A percentile compares a stretch with the other conserved stretches of the same genome.
These are phyloP conservation scores for Boletus eberwhitei DNA, from an alignment of 768 basidiomycete species.

Conservation along the genomic window DNA sequence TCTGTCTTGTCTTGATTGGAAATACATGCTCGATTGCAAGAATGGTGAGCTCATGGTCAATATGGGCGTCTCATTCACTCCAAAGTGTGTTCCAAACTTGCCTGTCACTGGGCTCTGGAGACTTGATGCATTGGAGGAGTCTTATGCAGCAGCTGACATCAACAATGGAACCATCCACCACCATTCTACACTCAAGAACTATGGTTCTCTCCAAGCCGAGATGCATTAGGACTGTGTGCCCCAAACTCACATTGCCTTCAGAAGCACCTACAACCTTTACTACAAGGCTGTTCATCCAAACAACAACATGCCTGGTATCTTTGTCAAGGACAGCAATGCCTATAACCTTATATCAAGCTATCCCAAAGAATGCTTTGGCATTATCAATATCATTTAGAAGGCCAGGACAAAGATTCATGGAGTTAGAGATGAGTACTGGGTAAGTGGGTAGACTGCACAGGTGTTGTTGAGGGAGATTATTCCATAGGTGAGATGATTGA, in stretches of 20 bases:
- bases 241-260: too few species aligned
- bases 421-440: slow-evolving; percentile 1
- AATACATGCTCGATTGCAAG: background rate
- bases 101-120: slow-evolving; percentile 6
- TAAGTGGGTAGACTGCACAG: slow-evolving; percentile 3
- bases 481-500: background rate
- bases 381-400: too few species aligned
- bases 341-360: too few species aligned
- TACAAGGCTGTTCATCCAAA: too few species aligned
- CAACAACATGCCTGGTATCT: too few species aligned
- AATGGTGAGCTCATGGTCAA: slow-evolving; percentile 4
- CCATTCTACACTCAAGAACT: slow-evolving; percentile 1
- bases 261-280: too few species aligned
- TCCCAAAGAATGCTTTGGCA: too few species aligned
- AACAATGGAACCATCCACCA: slow-evolving; percentile 2
- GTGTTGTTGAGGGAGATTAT: background rate
- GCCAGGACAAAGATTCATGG: background rate
- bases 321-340: too few species aligned
- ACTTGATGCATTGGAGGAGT: background rate
- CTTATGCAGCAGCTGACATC: slow-evolving; percentile 6
- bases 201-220: too few species aligned
- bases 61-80: background rate
- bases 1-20: slow-evolving; percentile 6
- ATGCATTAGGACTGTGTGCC: too few species aligned
- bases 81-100: accelerated